Evolutionary conservation across 2,329 filamentous ascomycete species (phyloP).

Genomic region (Juglanconis juglandina): DNA sequence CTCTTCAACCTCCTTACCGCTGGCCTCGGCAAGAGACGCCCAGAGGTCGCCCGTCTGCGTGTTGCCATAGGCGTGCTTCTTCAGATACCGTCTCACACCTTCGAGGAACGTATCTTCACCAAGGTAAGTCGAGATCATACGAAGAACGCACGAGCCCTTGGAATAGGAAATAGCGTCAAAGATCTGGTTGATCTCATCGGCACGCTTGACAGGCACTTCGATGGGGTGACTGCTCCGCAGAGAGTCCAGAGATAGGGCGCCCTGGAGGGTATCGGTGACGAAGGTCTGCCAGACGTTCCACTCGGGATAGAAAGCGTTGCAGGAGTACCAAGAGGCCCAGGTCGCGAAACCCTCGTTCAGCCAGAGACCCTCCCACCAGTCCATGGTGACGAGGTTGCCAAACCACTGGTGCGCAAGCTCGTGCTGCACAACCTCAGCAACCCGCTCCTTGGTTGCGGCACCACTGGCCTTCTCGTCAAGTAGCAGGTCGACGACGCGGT

Average conservation of each 20-base stretch:
- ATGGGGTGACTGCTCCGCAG: slow-evolving; percentile 93
- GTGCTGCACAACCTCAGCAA: slow-evolving; percentile 94
- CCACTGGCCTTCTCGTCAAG: slow-evolving; percentile 89
- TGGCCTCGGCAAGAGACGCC: slow-evolving; percentile 81
- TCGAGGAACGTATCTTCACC: slow-evolving; percentile 92
- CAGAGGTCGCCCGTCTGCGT: slow-evolving; percentile 88
- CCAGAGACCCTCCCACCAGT: slow-evolving; percentile 91
- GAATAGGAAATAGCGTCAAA: slow-evolving; percentile 98
- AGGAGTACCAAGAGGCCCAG: slow-evolving; percentile 81
- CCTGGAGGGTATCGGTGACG: slow-evolving; percentile 87
- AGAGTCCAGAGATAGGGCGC: slow-evolving; percentile 82
- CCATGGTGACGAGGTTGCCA: slow-evolving; percentile 87
- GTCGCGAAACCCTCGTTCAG: slow-evolving; percentile 89
- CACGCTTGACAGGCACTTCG: slow-evolving; percentile 91
- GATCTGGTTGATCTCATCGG: slow-evolving; percentile 96
- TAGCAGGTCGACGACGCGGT: slow-evolving; percentile 85
- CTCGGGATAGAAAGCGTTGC: slow-evolving; percentile 92
- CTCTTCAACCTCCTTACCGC: slow-evolving; percentile 83
- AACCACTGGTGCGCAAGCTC: slow-evolving; percentile 95
- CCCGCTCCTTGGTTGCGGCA: slow-evolving; percentile 84
- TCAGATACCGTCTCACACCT: slow-evolving; percentile 84
- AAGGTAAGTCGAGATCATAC: slow-evolving; percentile 95
- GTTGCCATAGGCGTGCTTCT: slow-evolving; percentile 96
- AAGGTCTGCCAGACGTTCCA: slow-evolving; percentile 98
- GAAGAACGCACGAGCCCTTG: slow-evolving; percentile 91